Evolutionary conservation across 257 asterid genomes (phyloP).

Genomic region (Plantago major): DNA sequence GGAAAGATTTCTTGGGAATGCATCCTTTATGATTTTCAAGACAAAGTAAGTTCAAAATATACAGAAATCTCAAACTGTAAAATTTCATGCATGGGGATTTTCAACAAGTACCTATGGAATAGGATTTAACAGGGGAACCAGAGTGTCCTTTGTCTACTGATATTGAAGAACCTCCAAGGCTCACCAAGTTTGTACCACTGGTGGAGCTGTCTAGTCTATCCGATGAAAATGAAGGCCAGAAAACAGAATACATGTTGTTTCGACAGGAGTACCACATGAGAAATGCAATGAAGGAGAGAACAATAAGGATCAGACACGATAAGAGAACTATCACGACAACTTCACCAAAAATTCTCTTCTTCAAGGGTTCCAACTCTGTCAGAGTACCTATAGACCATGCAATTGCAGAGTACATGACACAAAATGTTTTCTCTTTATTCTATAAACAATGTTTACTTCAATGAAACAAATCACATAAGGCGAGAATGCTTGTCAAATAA

Average conservation of each 20-base stretch:
- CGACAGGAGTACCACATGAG: slow-evolving; percentile 41
- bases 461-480: background rate
- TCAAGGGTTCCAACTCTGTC: slow-evolving; percentile 35
- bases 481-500: background rate
- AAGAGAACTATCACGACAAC: slow-evolving; percentile 44
- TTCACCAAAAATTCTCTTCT: slow-evolving; percentile 48
- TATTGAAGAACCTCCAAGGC: slow-evolving; percentile 43
- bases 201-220: slow-evolving; percentile 62
- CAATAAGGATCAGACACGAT: slow-evolving; percentile 42
- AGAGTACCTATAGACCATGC: slow-evolving; percentile 39
- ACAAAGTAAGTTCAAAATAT: slow-evolving; percentile 13
- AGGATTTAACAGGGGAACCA: slow-evolving; percentile 31
- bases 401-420: background rate
- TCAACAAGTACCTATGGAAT: slow-evolving; percentile 36
- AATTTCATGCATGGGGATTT: background rate
- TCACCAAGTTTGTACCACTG: slow-evolving; percentile 59
- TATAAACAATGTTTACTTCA: too few relatives aligned
- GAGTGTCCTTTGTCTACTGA: slow-evolving; percentile 33
- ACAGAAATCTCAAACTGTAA: slow-evolving; percentile 10
- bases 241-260: slow-evolving; percentile 41
- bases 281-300: slow-evolving; percentile 48
- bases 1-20: slow-evolving; percentile 48
- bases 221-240: slow-evolving; percentile 46
- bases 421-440: background rate
- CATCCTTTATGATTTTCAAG: slow-evolving; percentile 51